Evolutionary conservation across 2,329 filamentous ascomycete genomes (phyloP).

Genomic region (Fusarium decemcellulare): DNA sequence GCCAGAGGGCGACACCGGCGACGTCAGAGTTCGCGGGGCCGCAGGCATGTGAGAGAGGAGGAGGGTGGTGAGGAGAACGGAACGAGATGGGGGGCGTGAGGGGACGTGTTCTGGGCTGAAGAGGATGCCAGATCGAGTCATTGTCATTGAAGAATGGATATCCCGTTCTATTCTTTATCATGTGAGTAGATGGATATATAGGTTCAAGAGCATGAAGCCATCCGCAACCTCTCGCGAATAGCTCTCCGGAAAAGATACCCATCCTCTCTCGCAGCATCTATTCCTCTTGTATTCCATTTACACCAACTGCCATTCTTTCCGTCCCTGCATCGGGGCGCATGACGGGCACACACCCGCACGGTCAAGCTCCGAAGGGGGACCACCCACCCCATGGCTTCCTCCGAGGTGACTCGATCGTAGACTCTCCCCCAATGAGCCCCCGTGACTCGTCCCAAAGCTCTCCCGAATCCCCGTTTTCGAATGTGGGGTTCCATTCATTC

Average conservation of each 20-base stretch:
- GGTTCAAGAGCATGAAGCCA: no score
- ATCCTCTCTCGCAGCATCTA: background rate
- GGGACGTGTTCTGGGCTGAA: background rate
- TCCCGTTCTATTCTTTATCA: no score
- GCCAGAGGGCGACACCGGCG: conserved; percentile 12
- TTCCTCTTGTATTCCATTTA: background rate
- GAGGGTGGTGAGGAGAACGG: conserved; percentile 24
- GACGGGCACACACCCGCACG: background rate
- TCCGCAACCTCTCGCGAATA: no score
- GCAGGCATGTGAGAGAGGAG: conserved; percentile 5
- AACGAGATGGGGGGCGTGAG: conserved; percentile 18
- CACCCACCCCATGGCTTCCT: conserved; percentile 19
- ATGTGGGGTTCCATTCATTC: conserved; percentile 32
- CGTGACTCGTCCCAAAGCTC: conserved; percentile 25
- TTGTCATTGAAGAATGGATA: no score
- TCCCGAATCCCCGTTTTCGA: conserved; percentile 25
- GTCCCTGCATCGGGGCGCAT: conserved; percentile 2
- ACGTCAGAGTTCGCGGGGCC: conserved; percentile 33
- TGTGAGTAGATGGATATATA: no score
- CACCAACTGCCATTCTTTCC: background rate
- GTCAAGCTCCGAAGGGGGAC: conserved; percentile 11
- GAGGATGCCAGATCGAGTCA: background rate
- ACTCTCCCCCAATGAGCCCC: conserved; percentile 5
- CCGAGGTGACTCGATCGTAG: conserved; percentile 22
- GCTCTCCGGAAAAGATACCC: background rate